Percentiles rank a stretch among this genome's conserved stretches.
phyloP scores from a whole-genome alignment of 345 rosid genomes.

The Sapria himalayana region DNA sequence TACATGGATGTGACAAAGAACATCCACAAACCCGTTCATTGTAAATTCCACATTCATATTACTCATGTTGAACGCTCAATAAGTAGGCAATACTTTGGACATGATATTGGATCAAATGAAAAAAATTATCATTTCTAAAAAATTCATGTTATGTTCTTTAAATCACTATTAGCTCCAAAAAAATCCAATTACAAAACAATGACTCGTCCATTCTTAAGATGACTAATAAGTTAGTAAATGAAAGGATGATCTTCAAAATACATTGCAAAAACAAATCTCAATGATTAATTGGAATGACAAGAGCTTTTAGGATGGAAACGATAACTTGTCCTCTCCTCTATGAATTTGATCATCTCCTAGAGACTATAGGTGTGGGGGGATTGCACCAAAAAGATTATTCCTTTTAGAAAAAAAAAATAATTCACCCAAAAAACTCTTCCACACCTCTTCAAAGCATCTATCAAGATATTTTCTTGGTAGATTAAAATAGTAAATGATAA shows the following conservation, averaged over 20 bases:
- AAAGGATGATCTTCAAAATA: constrained; percentile 39
- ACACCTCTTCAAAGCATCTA: too few relatives aligned
- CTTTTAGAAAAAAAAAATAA: too few relatives aligned
- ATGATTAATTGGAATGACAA: constrained; percentile 38
- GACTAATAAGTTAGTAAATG: constrained; percentile 40
- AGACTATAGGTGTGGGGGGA: too few relatives aligned
- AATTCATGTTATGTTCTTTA: constrained; percentile 51
- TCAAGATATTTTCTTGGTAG: too few relatives aligned
- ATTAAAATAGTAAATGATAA: too few relatives aligned
- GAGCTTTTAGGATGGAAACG: too few relatives aligned
- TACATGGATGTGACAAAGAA: constrained; percentile 95
- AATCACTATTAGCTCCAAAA: constrained; percentile 36
- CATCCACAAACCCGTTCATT: constrained; percentile 96
- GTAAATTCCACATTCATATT: constrained; percentile 65
- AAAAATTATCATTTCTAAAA: constrained; percentile 27
- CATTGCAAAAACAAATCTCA: constrained; percentile 55
- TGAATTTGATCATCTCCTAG: too few relatives aligned
- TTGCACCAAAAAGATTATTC: too few relatives aligned
- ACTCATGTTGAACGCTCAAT: constrained; percentile 87
- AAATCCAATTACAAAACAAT: constrained; percentile 56
- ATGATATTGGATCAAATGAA: constrained; percentile 36
- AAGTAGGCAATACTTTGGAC: constrained; percentile 63
- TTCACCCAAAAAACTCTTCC: too few relatives aligned
- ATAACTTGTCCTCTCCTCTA: too few relatives aligned
- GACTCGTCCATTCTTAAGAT: constrained; percentile 41